phyloP scores from a whole-genome alignment of 257 asterid species.

The Solanum dulcamara region DNA sequence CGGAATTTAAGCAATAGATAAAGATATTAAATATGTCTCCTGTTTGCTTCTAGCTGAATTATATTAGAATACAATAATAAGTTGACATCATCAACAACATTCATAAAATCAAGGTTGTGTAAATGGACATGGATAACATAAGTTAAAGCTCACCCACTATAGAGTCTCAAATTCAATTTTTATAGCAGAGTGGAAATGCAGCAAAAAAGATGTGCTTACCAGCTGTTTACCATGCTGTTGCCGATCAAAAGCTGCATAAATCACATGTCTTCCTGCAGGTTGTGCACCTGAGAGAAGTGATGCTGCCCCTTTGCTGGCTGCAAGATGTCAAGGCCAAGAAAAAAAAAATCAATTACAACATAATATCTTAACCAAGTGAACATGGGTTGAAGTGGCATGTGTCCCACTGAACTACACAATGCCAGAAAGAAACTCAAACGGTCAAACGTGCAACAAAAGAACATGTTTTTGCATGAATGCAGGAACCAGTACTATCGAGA shows the following conservation, averaged over 20 bases:
- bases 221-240: conserved; percentile 78
- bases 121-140: neutral
- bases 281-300: conserved; percentile 50
- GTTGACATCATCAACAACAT: neutral
- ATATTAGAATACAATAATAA: neutral
- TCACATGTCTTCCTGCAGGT: conserved; percentile 61
- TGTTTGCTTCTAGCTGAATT: neutral
- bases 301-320: conserved; percentile 79
- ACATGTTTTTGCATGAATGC: neutral
- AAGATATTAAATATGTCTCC: neutral
- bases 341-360: too few relatives aligned
- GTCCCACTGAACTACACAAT: neutral
- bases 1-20: neutral
- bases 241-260: conserved; percentile 72
- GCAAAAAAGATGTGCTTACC: conserved; percentile 33
- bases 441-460: neutral
- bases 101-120: neutral
- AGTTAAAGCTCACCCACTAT: neutral
- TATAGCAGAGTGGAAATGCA: neutral
- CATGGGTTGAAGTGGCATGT: neutral
- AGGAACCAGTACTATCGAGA: neutral
- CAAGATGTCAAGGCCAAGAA: neutral
- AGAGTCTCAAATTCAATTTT: neutral
- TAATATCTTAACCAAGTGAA: neutral
- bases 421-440: neutral